A percentile compares a stretch with the other conserved stretches of the same genome.
Evolutionary conservation across 495 filamentous ascomycete species (phyloP).

Genomic region (Penicillium parvum): DNA sequence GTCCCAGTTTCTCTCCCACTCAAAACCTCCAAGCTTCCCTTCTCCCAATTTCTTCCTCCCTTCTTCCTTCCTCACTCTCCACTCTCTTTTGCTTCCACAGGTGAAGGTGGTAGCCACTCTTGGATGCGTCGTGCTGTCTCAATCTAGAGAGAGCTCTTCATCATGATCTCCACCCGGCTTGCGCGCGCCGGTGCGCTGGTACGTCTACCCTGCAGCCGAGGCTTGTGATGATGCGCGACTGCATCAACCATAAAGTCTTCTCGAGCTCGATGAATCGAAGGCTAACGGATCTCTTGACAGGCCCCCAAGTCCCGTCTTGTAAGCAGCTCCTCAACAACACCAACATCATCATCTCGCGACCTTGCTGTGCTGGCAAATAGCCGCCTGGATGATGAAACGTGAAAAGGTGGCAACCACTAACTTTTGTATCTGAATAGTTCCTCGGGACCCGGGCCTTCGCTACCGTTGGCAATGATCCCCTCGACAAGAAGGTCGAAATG

Average conservation of each 20-base stretch:
- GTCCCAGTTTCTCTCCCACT: slow-evolving; percentile 41
- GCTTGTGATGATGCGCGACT: slow-evolving; percentile 5
- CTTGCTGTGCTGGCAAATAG: background rate
- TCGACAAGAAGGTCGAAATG: slow-evolving; percentile 79
- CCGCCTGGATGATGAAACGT: background rate
- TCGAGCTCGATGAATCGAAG: slow-evolving; percentile 4
- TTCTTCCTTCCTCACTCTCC: slow-evolving; percentile 31
- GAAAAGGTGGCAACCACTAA: slow-evolving; percentile 13
- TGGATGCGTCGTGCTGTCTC: slow-evolving; percentile 33
- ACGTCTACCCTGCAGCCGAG: slow-evolving; percentile 27
- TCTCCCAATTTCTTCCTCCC: slow-evolving; percentile 38
- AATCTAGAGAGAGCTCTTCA: slow-evolving; percentile 36
- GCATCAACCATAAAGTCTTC: background rate
- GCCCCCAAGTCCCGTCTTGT: slow-evolving; percentile 53
- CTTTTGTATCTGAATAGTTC: slow-evolving; percentile 30
- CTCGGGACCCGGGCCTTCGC: slow-evolving; percentile 54
- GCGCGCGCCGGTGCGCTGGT: slow-evolving; percentile 56
- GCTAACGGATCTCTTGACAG: slow-evolving; percentile 29
- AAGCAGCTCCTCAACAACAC: slow-evolving; percentile 32
- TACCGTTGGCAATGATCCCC: slow-evolving; percentile 58
- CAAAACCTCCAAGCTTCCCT: slow-evolving; percentile 43
- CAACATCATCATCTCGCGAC: background rate
- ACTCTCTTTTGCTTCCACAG: slow-evolving; percentile 35
- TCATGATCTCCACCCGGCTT: slow-evolving; percentile 54
- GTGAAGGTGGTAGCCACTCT: slow-evolving; percentile 44